Conservation (phyloP, 257 asterid genomes). For the Solanum clarkiae region DNA sequence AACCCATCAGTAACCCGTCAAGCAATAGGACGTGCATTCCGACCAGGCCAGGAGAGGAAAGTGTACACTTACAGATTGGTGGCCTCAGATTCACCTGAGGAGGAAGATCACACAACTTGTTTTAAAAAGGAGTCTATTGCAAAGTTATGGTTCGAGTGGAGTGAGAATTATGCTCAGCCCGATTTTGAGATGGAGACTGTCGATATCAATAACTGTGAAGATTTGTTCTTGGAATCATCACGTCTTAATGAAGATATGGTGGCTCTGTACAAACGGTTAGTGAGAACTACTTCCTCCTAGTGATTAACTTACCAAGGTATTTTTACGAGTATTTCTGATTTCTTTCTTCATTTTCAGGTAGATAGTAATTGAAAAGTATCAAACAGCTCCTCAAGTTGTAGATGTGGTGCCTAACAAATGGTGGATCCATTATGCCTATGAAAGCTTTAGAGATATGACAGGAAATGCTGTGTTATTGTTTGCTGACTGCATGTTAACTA, state of each 20-base stretch:
- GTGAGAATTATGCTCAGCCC: slow-evolving; percentile 39
- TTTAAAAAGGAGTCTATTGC: slow-evolving; percentile 83
- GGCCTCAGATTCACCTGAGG: slow-evolving; percentile 68
- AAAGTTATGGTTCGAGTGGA: slow-evolving; percentile 98
- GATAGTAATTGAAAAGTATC: neutral
- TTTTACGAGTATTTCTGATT: neutral
- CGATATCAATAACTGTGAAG: slow-evolving; percentile 42
- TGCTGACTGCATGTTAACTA: neutral
- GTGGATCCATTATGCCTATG: neutral
- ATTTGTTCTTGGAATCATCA: slow-evolving; percentile 50
- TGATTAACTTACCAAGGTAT: neutral
- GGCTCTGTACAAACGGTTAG: slow-evolving; percentile 46
- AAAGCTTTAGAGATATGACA: neutral
- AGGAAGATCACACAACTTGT: slow-evolving; percentile 77
- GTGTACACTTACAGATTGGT: slow-evolving; percentile 68
- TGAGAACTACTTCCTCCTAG: neutral
- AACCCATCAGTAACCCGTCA: slow-evolving; percentile 96
- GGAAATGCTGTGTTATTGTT: neutral
- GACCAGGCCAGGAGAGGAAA: slow-evolving; percentile 90
- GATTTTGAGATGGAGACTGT: slow-evolving; percentile 63
- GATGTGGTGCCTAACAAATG: neutral
- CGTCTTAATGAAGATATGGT: slow-evolving; percentile 54
- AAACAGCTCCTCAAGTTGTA: neutral
- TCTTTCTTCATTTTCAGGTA: slow-evolving; percentile 26
- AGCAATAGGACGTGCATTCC: slow-evolving; percentile 97